A percentile compares a stretch with the other conserved stretches of the same genome.
phyloP scores from a whole-genome alignment of 2,329 filamentous ascomycete species.

The Ceratocystiopsis brevicomis region DNA sequence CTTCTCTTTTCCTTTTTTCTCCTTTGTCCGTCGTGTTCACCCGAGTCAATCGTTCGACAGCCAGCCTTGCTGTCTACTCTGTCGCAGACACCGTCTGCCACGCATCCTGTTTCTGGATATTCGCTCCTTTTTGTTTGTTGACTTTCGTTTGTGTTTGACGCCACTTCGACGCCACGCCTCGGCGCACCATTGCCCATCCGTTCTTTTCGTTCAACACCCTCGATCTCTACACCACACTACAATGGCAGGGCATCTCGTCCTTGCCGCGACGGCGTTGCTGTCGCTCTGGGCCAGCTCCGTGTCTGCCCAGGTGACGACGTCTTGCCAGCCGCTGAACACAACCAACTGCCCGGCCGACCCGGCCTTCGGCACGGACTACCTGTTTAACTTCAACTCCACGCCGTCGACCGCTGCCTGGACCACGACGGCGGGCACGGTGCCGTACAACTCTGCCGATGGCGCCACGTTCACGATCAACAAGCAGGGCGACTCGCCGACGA shows the following conservation, averaged over 20 bases:
- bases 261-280: slow-evolving; percentile 3
- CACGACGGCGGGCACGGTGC: slow-evolving; percentile 44
- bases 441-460: slow-evolving; percentile 37
- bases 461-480: slow-evolving; percentile 54
- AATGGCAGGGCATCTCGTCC: slow-evolving; percentile 7
- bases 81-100: too few relatives aligned
- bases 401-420: slow-evolving; percentile 43
- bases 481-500: slow-evolving; percentile 57
- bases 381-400: slow-evolving; percentile 43
- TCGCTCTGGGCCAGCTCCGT: slow-evolving; percentile 22
- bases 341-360: slow-evolving; percentile 49
- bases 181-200: too few relatives aligned
- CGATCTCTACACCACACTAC: too few relatives aligned
- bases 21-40: too few relatives aligned
- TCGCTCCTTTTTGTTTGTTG: not conserved
- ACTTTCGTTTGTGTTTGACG: not conserved
- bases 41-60: too few relatives aligned
- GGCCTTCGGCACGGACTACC: slow-evolving; percentile 46
- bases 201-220: too few relatives aligned
- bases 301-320: slow-evolving; percentile 54
- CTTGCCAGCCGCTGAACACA: slow-evolving; percentile 57
- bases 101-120: too few relatives aligned
- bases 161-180: too few relatives aligned
- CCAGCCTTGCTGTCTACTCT: too few relatives aligned
- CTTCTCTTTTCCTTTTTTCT: too few relatives aligned